phyloP scores from a whole-genome alignment of 1,139 yeast genomes.

The Hyphopichia fennica region DNA sequence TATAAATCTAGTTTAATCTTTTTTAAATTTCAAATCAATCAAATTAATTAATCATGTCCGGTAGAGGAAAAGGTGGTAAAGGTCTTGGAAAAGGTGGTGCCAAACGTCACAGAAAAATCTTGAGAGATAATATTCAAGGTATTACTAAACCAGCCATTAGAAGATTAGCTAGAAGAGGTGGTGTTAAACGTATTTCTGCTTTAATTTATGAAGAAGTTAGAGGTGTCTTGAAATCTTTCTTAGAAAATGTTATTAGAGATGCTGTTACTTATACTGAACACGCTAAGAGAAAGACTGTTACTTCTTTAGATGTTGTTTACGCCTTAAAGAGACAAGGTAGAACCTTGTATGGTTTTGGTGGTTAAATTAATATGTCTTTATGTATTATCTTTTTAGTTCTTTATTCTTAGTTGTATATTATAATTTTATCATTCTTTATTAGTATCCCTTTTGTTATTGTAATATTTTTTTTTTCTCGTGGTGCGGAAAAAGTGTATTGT shows the following conservation, averaged over 20 bases:
- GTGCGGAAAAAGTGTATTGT: no score
- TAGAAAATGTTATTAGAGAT: conserved; percentile 96
- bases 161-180: conserved; percentile 99
- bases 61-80: conserved; percentile 99
- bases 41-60: conserved; percentile 68
- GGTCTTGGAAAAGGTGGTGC: conserved; percentile 99
- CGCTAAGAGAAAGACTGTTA: conserved; percentile 99
- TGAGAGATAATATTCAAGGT: conserved; percentile 99
- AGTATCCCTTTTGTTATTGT: no score
- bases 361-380: conserved; percentile 46
- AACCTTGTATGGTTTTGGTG: conserved; percentile 99
- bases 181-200: conserved; percentile 99
- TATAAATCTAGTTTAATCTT: not conserved
- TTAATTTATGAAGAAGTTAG: conserved; percentile 98
- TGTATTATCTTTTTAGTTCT: not conserved
- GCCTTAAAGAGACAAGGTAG: conserved; percentile 99
- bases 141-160: conserved; percentile 99
- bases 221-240: conserved; percentile 92
- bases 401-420: conserved; percentile 1
- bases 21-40: not conserved
- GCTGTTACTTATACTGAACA: conserved; percentile 99
- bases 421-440: no score
- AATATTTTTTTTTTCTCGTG: no score
- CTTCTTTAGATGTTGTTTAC: conserved; percentile 97
- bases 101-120: conserved; percentile 99